Percentiles rank a stretch among this genome's conserved stretches.
Conservation (phyloP, 129 eudicot species). For the Flaveria linearis region DNA sequence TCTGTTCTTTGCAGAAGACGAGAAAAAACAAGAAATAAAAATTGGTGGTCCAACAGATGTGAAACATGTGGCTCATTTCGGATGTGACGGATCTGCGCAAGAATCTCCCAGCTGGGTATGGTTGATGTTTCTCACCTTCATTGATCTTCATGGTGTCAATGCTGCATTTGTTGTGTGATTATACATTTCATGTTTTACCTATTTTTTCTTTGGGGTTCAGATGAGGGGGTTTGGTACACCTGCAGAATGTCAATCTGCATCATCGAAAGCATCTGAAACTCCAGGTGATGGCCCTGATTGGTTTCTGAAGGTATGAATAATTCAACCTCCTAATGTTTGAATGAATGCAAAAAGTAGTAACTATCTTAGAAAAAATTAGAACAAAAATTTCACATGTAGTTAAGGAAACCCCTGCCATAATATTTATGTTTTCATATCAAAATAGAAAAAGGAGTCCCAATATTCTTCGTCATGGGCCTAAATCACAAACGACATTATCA, state of each 20-base stretch:
- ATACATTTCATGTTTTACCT: not conserved
- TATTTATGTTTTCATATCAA: not conserved
- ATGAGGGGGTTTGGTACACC: conserved; percentile 34
- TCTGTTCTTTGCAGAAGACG: conserved; percentile 35
- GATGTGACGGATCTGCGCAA: conserved; percentile 56
- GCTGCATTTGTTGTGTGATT: not conserved
- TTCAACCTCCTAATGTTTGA: not conserved
- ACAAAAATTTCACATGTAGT: not conserved
- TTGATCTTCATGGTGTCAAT: not conserved
- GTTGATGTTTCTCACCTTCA: not conserved
- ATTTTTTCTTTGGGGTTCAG: conserved; percentile 11
- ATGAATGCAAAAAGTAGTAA: not conserved
- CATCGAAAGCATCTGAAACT: conserved; percentile 23
- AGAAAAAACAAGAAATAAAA: conserved; percentile 51
- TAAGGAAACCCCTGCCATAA: not conserved
- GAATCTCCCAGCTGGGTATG: conserved; percentile 65
- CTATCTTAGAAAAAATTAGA: not conserved
- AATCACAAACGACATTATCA: not conserved
- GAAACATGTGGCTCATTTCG: conserved; percentile 67
- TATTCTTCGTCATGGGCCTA: not conserved
- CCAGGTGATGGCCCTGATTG: conserved; percentile 34
- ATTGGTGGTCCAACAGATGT: conserved; percentile 73
- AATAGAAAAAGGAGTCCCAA: not conserved
- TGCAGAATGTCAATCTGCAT: conserved; percentile 29
- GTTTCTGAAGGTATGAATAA: conserved; percentile 35